Conservation (phyloP, 164 flowering plant species). For the Nelumbo lutea region DNA sequence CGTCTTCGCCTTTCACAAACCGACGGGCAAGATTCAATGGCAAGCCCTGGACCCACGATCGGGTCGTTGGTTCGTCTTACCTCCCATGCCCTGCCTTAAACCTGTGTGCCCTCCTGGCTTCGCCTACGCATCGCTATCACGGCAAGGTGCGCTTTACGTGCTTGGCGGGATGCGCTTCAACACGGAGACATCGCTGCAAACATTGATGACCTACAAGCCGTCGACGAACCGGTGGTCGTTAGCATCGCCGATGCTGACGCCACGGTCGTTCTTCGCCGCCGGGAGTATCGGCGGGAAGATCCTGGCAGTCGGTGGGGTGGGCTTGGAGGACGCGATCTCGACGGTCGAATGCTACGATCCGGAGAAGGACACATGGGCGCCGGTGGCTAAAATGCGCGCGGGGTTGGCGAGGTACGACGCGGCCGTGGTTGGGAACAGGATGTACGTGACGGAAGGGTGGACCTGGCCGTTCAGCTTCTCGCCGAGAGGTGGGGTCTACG, state of each 20-base stretch:
- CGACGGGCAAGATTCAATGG: no score
- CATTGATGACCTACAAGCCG: no score
- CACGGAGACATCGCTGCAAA: no score
- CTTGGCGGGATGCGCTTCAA: no score
- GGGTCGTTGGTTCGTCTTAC: no score
- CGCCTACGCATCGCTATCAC: no score
- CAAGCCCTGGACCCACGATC: no score
- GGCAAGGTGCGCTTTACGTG: no score
- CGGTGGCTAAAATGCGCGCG: no score
- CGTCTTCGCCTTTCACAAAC: no score
- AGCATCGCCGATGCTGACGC: constrained; percentile 26
- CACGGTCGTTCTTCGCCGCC: constrained; percentile 37
- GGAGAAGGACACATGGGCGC: constrained; percentile 28
- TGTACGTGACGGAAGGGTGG: constrained; percentile 62
- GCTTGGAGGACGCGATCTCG: constrained; percentile 20
- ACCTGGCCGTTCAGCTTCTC: constrained; percentile 46
- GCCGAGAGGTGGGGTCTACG: constrained; percentile 46
- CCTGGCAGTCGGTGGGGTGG: constrained; percentile 38
- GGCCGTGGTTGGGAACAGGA: constrained; percentile 34
- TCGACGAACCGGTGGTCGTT: constrained; percentile 40
- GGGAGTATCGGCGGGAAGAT: constrained; percentile 33
- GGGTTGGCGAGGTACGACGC: constrained; percentile 33
- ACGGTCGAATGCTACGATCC: constrained; percentile 39
- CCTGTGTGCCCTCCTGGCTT: no score
- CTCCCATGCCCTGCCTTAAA: no score